A percentile compares a stretch with the other conserved stretches of the same genome.
These are phyloP conservation scores for Candida maesae DNA, from an alignment of 805 yeast species.

Conservation along the genomic window DNA sequence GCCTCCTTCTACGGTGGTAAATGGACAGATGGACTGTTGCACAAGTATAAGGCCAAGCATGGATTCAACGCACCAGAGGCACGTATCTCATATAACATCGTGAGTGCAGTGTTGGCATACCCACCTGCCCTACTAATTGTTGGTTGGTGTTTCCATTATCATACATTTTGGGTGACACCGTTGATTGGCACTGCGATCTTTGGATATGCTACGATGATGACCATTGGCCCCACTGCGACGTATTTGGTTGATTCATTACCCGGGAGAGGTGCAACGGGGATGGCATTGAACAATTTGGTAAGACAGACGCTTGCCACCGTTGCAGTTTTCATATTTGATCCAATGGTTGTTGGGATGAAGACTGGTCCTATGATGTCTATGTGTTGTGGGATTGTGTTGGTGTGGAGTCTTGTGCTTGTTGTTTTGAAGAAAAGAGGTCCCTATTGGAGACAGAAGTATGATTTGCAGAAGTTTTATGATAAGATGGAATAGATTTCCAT, in stretches of 20 bases:
- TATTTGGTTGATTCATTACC: slow-evolving; percentile 82
- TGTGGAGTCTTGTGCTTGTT: slow-evolving; percentile 39
- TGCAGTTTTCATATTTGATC: slow-evolving; percentile 73
- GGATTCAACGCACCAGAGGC: slow-evolving; percentile 75
- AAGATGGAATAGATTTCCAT: slow-evolving; percentile 23
- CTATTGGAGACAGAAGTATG: slow-evolving; percentile 60
- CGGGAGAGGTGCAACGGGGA: slow-evolving; percentile 85
- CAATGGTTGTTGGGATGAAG: slow-evolving; percentile 63
- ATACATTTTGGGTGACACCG: slow-evolving; percentile 74
- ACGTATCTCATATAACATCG: slow-evolving; percentile 70
- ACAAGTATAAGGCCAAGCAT: slow-evolving; percentile 50
- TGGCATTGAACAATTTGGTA: slow-evolving; percentile 74
- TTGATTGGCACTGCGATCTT: slow-evolving; percentile 76
- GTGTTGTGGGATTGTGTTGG: slow-evolving; percentile 52
- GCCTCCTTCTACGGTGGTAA: slow-evolving; percentile 80
- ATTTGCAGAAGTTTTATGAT: slow-evolving; percentile 55
- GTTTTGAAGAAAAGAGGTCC: slow-evolving; percentile 53
- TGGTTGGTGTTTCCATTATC: slow-evolving; percentile 76
- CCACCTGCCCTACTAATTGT: slow-evolving; percentile 67
- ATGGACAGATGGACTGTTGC: slow-evolving; percentile 66
- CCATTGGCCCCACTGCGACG: slow-evolving; percentile 76
- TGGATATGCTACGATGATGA: slow-evolving; percentile 81
- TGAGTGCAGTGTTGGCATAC: slow-evolving; percentile 55
- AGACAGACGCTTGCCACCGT: slow-evolving; percentile 72
- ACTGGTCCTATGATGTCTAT: slow-evolving; percentile 68